Conservation (phyloP, 2,329 filamentous ascomycete genomes). For the Apiospora sp. region DNA sequence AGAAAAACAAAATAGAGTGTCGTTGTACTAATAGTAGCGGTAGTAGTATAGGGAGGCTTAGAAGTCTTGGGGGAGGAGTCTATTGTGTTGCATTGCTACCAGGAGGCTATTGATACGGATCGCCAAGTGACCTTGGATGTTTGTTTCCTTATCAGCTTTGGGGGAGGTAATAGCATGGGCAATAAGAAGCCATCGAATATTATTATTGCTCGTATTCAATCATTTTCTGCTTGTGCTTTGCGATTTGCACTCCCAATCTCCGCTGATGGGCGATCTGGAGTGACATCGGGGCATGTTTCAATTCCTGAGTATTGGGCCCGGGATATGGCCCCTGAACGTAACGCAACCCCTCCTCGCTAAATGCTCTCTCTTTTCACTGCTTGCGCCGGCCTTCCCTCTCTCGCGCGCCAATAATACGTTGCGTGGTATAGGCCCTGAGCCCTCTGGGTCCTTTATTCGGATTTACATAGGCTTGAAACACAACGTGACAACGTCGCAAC, state of each 20-base stretch:
- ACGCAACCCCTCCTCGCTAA: not conserved
- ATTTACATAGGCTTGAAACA: conserved; percentile 18
- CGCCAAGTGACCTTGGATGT: not conserved
- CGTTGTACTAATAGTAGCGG: not conserved
- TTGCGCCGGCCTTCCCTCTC: not conserved
- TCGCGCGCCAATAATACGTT: not conserved
- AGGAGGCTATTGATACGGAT: not conserved
- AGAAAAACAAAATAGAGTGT: not conserved
- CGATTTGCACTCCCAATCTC: conserved; percentile 22
- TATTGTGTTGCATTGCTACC: not conserved
- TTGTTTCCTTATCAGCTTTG: not conserved
- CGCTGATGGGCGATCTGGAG: conserved; percentile 23
- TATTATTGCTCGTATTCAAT: not conserved
- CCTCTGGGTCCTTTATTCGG: not conserved
- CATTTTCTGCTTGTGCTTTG: not conserved
- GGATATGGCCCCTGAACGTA: conserved; percentile 12
- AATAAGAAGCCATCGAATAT: not conserved
- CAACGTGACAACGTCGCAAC: conserved; percentile 19
- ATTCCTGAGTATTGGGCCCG: conserved; percentile 16
- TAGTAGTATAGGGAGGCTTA: not conserved
- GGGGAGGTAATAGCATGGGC: not conserved
- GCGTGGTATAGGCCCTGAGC: not conserved
- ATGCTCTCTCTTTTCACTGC: not conserved
- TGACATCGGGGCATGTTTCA: conserved; percentile 24
- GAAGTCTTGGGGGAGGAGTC: not conserved